Conservation (phyloP, 2,329 filamentous ascomycete genomes). For the Hirsutella thompsonii region DNA sequence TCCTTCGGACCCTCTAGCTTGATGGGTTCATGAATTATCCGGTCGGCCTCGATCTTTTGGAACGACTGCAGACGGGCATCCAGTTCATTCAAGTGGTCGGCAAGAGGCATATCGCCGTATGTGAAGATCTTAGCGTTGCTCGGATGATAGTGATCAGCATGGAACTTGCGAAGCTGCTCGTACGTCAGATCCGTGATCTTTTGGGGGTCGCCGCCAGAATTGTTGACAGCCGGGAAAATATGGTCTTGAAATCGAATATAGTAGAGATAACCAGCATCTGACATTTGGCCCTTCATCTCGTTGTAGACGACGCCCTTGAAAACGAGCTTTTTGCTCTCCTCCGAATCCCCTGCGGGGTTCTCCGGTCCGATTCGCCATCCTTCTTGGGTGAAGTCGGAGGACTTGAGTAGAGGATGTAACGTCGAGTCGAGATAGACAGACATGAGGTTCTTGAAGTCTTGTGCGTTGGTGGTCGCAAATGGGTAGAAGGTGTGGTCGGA, state of each 20-base stretch:
- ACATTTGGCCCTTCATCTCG: conserved; percentile 99
- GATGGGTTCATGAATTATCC: conserved; percentile 64
- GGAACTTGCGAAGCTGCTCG: conserved; percentile 77
- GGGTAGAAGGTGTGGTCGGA: conserved; percentile 96
- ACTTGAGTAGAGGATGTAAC: conserved; percentile 75
- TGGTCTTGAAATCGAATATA: conserved; percentile 93
- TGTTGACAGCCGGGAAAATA: conserved; percentile 88
- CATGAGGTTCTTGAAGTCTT: conserved; percentile 93
- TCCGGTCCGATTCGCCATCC: conserved; percentile 94
- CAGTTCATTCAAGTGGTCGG: conserved; percentile 68
- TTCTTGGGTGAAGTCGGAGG: conserved; percentile 89
- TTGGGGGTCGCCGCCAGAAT: conserved; percentile 90
- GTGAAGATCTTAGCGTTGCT: conserved; percentile 95
- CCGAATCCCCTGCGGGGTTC: conserved; percentile 52
- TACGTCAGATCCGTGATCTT: conserved; percentile 95
- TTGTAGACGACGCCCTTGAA: conserved; percentile 99
- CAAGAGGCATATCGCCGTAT: conserved; percentile 83
- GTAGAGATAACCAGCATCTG: conserved; percentile 89
- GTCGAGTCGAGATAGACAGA: conserved; percentile 95
- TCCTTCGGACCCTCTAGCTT: conserved; percentile 55
- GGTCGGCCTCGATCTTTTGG: conserved; percentile 54
- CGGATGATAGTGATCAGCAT: conserved; percentile 88
- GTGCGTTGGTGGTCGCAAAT: conserved; percentile 89
- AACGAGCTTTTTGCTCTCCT: conserved; percentile 56
- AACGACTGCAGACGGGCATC: conserved; percentile 64